Base-by-base conservation (phyloP, 208 protist species). In the Trypanosoma boissoni region DNA sequence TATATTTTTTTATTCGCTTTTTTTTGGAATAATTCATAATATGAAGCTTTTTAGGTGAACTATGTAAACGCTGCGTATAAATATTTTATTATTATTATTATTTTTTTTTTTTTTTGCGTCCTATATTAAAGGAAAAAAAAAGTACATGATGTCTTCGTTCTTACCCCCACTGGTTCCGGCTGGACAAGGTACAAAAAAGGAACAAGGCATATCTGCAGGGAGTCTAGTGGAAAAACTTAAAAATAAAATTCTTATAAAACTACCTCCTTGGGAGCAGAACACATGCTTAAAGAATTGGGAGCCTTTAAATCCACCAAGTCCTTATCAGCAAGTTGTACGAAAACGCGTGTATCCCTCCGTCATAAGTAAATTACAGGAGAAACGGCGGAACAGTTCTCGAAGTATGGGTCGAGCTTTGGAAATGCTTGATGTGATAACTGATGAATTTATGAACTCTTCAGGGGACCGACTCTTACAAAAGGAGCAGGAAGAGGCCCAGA, bases 301-400 rank as follows among this genome's bases (percentile, higher is more conserved):
- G 20, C 68, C 72, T 1, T 68, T 75, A 0, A 54, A 74, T 0
- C 80, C 84, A 8, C 84, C 84, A 21, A 91, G 84, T 55, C 84
- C 84, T 12, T 91, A 87, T 71, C 64, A 71, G 34, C 58, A 74
- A n/a, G 62, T 57, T 18, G n/a, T 63, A 23, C 55, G 20, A 39
- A 50, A 23, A 21, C 56, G 56, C 27, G 5, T 23, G 21, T 64
- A 52, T 48, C 36, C 49, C 7, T 77, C 72, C 18, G 63, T 84
- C 24, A 27, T 78, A 8, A 65, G 66, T 1, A 8, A 44, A 1
- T 68, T 80, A 20, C 64, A 39, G 26, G 8, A 39, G 12, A 39
- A 39, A 6, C 2, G 32, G 18, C n/a, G 20, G 27, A 31, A 44
- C 12, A 27, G 3, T 44, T 1, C 18, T 44, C 4, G 12, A 14